phyloP scores from a whole-genome alignment of 805 yeast genomes.

The Starmerella khaoyaiensis region DNA sequence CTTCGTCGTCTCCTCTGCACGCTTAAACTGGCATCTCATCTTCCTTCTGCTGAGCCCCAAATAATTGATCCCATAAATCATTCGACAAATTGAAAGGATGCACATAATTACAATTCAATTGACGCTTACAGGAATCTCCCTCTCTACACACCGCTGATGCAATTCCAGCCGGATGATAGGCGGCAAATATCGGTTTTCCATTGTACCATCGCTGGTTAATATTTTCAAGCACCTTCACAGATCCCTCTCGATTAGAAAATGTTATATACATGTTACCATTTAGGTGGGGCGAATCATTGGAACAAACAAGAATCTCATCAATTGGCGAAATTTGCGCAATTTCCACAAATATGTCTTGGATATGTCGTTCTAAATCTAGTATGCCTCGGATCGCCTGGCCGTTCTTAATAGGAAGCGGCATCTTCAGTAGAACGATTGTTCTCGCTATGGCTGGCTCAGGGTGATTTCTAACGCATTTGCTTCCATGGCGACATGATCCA shows the following conservation, averaged over 20 bases:
- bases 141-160: constrained; percentile 62
- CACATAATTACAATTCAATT: constrained; percentile 75
- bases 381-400: constrained; percentile 29
- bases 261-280: constrained; percentile 75
- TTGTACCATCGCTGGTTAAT: constrained; percentile 76
- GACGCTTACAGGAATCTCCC: constrained; percentile 57
- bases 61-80: constrained; percentile 34
- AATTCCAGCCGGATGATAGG: constrained; percentile 57
- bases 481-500: constrained; percentile 92
- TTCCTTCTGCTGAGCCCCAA: constrained; percentile 28
- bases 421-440: constrained; percentile 11
- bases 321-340: constrained; percentile 40
- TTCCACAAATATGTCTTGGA: constrained; percentile 59
- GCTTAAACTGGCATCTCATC: not conserved
- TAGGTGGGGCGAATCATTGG: constrained; percentile 68
- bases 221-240: constrained; percentile 44
- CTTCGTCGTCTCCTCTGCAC: too few species aligned
- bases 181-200: constrained; percentile 69
- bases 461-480: constrained; percentile 57
- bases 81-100: constrained; percentile 52
- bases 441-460: constrained; percentile 6
- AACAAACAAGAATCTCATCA: constrained; percentile 59
- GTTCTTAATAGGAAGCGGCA: constrained; percentile 21
- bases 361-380: constrained; percentile 43
- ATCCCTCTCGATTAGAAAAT: constrained; percentile 43